Evolutionary conservation across 768 basidiomycete genomes (phyloP), one percentile per base, ranked within the genome.

Genomic region (Pisolithus orientalis): DNA sequence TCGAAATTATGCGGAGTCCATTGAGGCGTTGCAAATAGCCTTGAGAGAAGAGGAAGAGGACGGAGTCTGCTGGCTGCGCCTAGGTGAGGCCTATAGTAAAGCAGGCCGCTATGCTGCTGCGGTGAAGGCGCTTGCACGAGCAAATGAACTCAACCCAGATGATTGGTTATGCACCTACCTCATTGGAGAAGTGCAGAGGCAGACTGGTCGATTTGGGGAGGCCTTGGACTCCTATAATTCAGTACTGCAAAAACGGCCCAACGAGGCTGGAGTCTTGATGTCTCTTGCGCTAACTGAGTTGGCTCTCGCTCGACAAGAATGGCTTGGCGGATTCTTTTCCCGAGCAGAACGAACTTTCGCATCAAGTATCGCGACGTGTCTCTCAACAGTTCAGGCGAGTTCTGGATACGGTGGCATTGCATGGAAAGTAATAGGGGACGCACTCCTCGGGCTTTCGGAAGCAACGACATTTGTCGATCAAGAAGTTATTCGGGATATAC

Each of bases 41-140:
- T 76, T 96, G 5, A 78, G 92, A 16, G 85, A 86, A 6, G 80
- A 90, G 21, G 77, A 83, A 1, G 80, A 84, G 2, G 93, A 98
- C 67, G 77, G 81, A 11, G 65, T 83, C 14, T 80, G 85, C n/a
- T 98, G 95, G 96, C 75, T 93, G 13, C 81, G 90, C 37, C 77
- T 99, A 3, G 94, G 94, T 1, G 92, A 96, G 67, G 89, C 92
- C 0, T 98, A 99, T 59, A 82, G 80, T 58, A 85, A 80, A 62
- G 86, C 90, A 10, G 95, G 96, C 46, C 82, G 92, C 32, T 87
- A 93, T 58, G 83, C 82, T 16, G 94, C 96, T 14, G 90, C 93
- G 0, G 67, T 96, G 53, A 98, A 95, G 66, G 87, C 94, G 0
- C 80, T 98, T 17, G 70, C 74, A 8, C 84, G 78, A 44, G 91